Base-by-base conservation (phyloP, 2,329 filamentous ascomycete species). In the Fusarium compactum region DNA sequence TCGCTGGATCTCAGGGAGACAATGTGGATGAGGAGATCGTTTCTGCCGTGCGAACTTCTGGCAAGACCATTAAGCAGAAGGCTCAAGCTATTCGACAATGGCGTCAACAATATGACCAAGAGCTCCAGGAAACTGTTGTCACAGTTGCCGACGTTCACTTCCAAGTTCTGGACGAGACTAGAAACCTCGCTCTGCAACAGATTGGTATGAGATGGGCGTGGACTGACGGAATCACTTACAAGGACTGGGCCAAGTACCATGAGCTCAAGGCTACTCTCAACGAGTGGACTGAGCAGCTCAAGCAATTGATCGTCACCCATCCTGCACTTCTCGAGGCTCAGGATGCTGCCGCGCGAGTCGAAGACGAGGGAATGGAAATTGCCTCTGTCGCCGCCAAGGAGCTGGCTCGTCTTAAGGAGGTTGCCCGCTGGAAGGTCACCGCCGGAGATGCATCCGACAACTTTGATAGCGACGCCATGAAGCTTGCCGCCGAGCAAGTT, bases 191-290 rank as follows among this genome's bases (percentile, higher is more conserved):
- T 8, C 86, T 98, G 34, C 93, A 97, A 78, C 93, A 97, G 78
- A 94, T 98, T 57, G 95, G 95, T 60, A 95, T 97, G 90, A 89
- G 88, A 76, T 99, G 96, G 95, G 94, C 95, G 15, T 97, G 93
- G 91, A 96, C 94, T 82, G 94, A 98, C 62, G 94, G 94, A 32
- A 89, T 99, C 66, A 97, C 95, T 3, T 98, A 99, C 85, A 95
- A 97, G 79, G 94, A 99, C 79, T 99, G 96, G 96, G 89, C 91
- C 64, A 96, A 95, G 79, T 99, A 97, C 77, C 94, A 98, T 79
- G 89, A 92, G 64, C 85, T 99, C 62, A 97, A 93, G 82, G 89
- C 87, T 57, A 91, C 92, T 15, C 92, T 98, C 55, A 90, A 91
- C 50, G 89, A 93, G 75, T 98, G 95, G 94, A 91, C 93, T 58